phyloP scores from a whole-genome alignment of 164 flowering plant genomes.

The Litsea cubeba region DNA sequence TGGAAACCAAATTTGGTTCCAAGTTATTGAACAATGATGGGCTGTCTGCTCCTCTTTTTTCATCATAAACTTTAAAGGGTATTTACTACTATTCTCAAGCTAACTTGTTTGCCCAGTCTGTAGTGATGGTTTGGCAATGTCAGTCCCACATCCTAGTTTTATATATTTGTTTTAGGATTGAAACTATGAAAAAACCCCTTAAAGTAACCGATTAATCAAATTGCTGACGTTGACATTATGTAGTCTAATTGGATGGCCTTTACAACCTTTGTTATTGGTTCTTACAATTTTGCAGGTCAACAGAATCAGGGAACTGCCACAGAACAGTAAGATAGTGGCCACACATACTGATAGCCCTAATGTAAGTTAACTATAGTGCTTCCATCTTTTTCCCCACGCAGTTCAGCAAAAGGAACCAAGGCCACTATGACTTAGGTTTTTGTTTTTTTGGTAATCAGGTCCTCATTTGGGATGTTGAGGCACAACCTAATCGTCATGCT shows the following conservation, averaged over 20 bases:
- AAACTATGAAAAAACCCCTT: too few species aligned
- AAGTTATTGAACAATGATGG: neutral
- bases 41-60: neutral
- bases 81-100: too few species aligned
- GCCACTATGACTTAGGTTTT: conserved; percentile 1
- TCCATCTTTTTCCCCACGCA: neutral
- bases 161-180: neutral
- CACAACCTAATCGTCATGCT: conserved; percentile 93
- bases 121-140: too few species aligned
- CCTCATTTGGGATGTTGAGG: conserved; percentile 91
- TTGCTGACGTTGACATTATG: too few species aligned
- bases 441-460: conserved; percentile 42
- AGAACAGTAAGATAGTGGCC: conserved; percentile 81
- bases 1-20: neutral
- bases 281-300: conserved; percentile 59
- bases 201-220: too few species aligned
- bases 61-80: too few species aligned
- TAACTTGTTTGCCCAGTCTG: too few species aligned
- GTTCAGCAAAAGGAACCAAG: neutral
- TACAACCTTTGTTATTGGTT: neutral
- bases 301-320: conserved; percentile 93
- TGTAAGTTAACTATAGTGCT: conserved; percentile 30
- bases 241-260: neutral
- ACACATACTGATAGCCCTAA: conserved; percentile 97
- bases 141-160: too few species aligned